Base-by-base conservation (phyloP, 106 monocot genomes). In the Xerophyta viscosa region DNA sequence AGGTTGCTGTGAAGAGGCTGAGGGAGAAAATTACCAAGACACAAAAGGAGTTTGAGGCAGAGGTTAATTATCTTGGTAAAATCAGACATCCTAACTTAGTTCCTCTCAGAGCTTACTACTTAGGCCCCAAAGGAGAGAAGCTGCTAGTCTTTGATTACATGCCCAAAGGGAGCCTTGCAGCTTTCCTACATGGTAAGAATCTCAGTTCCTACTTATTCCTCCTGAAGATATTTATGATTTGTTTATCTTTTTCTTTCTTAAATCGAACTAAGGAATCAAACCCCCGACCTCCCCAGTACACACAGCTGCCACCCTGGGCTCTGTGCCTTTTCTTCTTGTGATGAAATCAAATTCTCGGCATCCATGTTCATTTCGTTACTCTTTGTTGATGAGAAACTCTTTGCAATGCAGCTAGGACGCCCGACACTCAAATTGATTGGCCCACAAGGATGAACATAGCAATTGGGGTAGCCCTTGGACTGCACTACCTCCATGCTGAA, bases 101-200 rank as follows among this genome's bases (percentile, higher is more conserved):
- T 15, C 56, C 76, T 6, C 72, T 88, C 28, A 42, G 83, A 23
- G 93, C 92, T 17, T 88, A 84, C 53, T 93, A 93, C 57, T 29
- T 93, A 41, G 93, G 93, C 0, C 93, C 93, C 1, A 93, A 93
- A 57, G 93, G 93, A 1, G 93, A 93, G 84, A 93, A 93, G 70
- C 65, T 93, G 24, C 84, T 93, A 13, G 93, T 84, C 1, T 84
- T 88, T 31, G 87, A 93, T 54, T 93, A 55, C 77, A 81, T 93
- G 80, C 74, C 83, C 25, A 88, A 70, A 27, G 87, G 93, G 0
- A 93, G 93, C 61, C 81, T 93, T 27, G 74, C 83, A 18, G 64
- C 80, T 5, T 93, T 84, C 23, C 48, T 88, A 24, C 93, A 93
- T 58, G 92, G 87, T 87, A 51, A 69, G 54, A 37, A 20, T 21